Percentiles rank a stretch among this genome's conserved stretches.
Evolutionary conservation across 345 rosid species (phyloP).

Genomic region (Triadica sebifera): DNA sequence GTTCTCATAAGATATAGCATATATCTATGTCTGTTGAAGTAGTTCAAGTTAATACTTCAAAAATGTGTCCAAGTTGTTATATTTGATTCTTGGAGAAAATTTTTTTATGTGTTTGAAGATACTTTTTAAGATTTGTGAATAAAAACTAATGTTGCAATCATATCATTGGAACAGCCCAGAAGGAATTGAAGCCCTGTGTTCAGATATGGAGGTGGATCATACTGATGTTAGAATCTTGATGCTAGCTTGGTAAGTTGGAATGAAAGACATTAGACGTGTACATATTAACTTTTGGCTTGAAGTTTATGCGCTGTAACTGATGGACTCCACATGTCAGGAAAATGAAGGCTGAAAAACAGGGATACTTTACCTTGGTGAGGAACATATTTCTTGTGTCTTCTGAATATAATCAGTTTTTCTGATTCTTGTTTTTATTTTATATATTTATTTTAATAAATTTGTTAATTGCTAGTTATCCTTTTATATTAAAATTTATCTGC

Average conservation of each 20-base stretch:
- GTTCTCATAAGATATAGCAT: not conserved
- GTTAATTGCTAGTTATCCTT: slow-evolving; percentile 4
- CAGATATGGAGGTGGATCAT: slow-evolving; percentile 79
- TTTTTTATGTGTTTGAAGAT: not conserved
- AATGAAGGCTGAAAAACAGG: slow-evolving; percentile 95
- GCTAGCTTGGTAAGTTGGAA: slow-evolving; percentile 83
- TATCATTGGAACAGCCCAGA: slow-evolving; percentile 69
- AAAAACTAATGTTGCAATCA: slow-evolving; percentile 16
- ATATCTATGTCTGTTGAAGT: no score
- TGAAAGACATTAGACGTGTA: not conserved
- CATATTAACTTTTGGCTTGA: slow-evolving; percentile 2
- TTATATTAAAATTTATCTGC: not conserved
- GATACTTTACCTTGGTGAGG: slow-evolving; percentile 88
- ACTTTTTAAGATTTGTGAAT: slow-evolving; percentile 11
- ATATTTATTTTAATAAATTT: not conserved
- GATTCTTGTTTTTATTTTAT: slow-evolving; percentile 4
- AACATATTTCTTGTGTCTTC: slow-evolving; percentile 4
- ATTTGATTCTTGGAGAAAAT: not conserved
- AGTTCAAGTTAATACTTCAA: not conserved
- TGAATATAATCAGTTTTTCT: not conserved
- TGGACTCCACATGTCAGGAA: slow-evolving; percentile 53
- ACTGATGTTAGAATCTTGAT: slow-evolving; percentile 93
- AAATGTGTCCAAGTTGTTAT: not conserved
- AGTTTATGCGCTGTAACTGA: slow-evolving; percentile 14
- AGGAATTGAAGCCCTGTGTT: slow-evolving; percentile 85